These are phyloP conservation scores for Erodium texanum DNA, from an alignment of 441 rosid genomes.

Conservation along the genomic window DNA sequence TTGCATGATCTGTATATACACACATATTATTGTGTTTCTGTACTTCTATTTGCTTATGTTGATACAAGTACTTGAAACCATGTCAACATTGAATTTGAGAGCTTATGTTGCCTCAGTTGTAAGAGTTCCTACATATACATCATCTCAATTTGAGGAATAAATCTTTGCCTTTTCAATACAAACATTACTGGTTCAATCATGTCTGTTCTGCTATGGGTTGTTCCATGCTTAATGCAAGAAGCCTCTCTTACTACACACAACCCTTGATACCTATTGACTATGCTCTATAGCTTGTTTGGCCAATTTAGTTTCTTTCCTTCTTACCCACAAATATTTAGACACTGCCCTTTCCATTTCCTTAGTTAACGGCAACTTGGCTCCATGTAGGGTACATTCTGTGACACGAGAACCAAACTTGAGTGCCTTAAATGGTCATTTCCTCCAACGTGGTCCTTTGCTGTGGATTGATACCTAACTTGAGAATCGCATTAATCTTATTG, in stretches of 20 bases:
- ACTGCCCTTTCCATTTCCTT: not conserved
- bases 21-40: slow-evolving; percentile 22
- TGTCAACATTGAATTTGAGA: not conserved
- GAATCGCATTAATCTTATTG: too few relatives aligned
- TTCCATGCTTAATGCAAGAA: too few relatives aligned
- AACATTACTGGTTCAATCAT: too few relatives aligned
- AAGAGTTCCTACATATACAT: not conserved
- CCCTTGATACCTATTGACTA: too few relatives aligned
- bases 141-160: too few relatives aligned
- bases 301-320: too few relatives aligned
- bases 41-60: slow-evolving; percentile 15
- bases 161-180: too few relatives aligned
- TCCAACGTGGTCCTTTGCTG: slow-evolving; percentile 1
- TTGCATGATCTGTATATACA: slow-evolving; percentile 27
- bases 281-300: too few relatives aligned
- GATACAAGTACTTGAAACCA: slow-evolving; percentile 8
- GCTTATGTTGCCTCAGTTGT: not conserved
- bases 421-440: not conserved
- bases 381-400: not conserved
- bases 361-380: not conserved
- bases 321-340: not conserved
- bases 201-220: too few relatives aligned
- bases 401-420: not conserved
- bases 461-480: not conserved
- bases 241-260: too few relatives aligned